Conservation (phyloP, 2,329 filamentous ascomycete species). For the Didymella arachidicola region DNA sequence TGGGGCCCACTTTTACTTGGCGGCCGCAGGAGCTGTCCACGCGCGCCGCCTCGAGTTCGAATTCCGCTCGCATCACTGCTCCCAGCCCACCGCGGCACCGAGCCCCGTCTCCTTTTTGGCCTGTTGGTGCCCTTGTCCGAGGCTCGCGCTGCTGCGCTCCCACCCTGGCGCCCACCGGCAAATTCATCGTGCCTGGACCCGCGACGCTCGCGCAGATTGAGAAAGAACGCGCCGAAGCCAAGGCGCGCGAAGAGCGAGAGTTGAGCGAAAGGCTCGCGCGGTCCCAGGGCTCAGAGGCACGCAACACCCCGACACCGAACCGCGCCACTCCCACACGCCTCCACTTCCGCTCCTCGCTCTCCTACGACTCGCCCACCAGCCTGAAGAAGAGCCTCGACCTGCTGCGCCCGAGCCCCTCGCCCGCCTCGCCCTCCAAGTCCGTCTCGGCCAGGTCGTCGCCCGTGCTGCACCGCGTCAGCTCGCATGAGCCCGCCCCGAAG, state of each 20-base stretch:
- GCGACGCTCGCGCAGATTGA: constrained; percentile 18
- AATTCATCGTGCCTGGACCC: constrained; percentile 19
- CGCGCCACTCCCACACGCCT: constrained; percentile 14
- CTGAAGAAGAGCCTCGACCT: constrained; percentile 32
- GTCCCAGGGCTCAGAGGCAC: constrained; percentile 21
- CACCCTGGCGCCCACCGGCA: constrained; percentile 20
- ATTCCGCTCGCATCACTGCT: constrained; percentile 5
- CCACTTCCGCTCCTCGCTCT: constrained; percentile 12
- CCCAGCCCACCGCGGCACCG: not conserved
- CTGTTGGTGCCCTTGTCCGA: constrained; percentile 14
- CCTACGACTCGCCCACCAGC: constrained; percentile 1
- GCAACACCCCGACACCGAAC: constrained; percentile 18
- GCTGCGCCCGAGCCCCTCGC: constrained; percentile 36
- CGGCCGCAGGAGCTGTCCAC: constrained; percentile 7
- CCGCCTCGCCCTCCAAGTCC: constrained; percentile 24
- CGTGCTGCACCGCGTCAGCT: constrained; percentile 27
- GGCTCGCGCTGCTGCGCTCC: constrained; percentile 17
- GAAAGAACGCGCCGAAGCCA: constrained; percentile 13
- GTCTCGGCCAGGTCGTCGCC: constrained; percentile 27
- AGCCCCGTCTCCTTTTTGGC: not conserved
- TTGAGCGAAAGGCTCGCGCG: constrained; percentile 16
- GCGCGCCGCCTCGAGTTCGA: not conserved
- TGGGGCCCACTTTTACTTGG: constrained; percentile 13
- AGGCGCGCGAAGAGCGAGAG: constrained; percentile 19
- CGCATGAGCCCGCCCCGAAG: constrained; percentile 40